Percentiles rank a stretch among this genome's conserved stretches.
phyloP scores from a whole-genome alignment of 148 eudicot genomes.

The Selenicereus undatus region DNA sequence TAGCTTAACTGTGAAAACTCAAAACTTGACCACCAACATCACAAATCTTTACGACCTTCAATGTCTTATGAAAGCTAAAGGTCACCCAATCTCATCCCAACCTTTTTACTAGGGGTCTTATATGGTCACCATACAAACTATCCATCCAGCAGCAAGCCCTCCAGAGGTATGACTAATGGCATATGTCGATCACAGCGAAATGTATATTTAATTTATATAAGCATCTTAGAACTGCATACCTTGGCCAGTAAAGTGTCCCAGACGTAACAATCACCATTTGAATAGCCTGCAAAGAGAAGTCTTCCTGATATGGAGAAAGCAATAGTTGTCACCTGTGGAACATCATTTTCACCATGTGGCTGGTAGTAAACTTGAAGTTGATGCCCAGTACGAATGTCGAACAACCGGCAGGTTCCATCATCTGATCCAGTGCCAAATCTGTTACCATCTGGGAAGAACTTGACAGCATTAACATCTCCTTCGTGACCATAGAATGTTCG shows the following conservation, averaged over 20 bases:
- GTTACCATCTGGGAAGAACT: conserved; percentile 96
- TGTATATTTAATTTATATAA: background rate
- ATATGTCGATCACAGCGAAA: background rate
- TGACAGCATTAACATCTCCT: conserved; percentile 92
- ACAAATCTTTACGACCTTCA: background rate
- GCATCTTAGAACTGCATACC: conserved; percentile 39
- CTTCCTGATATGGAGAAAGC: conserved; percentile 93
- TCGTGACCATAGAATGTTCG: conserved; percentile 89
- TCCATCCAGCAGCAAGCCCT: background rate
- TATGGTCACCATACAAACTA: background rate
- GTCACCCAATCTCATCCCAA: background rate
- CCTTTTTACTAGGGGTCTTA: background rate
- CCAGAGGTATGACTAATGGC: background rate
- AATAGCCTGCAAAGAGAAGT: conserved; percentile 84
- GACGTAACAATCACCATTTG: conserved; percentile 86
- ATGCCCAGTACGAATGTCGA: conserved; percentile 95
- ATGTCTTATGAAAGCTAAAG: conserved; percentile 1
- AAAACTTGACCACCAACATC: background rate
- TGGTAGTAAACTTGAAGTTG: conserved; percentile 85
- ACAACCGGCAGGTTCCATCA: conserved; percentile 87
- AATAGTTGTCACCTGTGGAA: conserved; percentile 65
- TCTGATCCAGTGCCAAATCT: conserved; percentile 98
- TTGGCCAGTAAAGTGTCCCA: conserved; percentile 94
- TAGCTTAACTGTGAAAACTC: background rate
- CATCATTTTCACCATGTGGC: conserved; percentile 59